These are phyloP conservation scores for Stagonosporopsis chrysanthemi DNA, from an alignment of 2,329 filamentous ascomycete genomes.

Conservation along the genomic window DNA sequence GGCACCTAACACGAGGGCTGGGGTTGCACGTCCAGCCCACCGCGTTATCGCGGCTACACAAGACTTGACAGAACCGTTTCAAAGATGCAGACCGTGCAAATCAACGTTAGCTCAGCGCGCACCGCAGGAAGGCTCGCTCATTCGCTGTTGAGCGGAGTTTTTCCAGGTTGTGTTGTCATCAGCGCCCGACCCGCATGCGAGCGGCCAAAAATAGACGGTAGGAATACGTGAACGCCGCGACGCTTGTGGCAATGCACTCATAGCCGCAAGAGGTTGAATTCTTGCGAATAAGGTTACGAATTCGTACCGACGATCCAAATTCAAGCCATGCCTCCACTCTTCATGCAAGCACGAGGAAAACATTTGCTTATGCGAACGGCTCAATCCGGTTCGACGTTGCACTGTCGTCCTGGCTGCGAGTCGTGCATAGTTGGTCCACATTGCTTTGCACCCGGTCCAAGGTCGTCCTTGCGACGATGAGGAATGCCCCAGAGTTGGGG, in stretches of 20 bases:
- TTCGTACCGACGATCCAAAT: constrained; percentile 19
- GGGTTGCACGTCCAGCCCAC: constrained; percentile 32
- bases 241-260: constrained; percentile 26
- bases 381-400: constrained; percentile 6
- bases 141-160: constrained; percentile 28
- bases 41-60: constrained; percentile 28
- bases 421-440: constrained; percentile 10
- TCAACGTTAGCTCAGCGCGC: constrained; percentile 31
- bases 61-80: constrained; percentile 30
- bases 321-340: constrained; percentile 3
- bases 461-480: constrained; percentile 7
- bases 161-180: constrained; percentile 25
- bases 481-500: constrained; percentile 10
- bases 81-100: constrained; percentile 31
- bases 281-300: constrained; percentile 17
- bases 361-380: constrained; percentile 1
- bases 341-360: constrained; percentile 1
- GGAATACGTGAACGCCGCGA: constrained; percentile 23
- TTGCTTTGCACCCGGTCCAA: constrained; percentile 1
- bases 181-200: constrained; percentile 6
- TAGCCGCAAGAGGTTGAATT: constrained; percentile 21
- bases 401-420: constrained; percentile 15
- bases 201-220: constrained; percentile 8
- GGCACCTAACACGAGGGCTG: constrained; percentile 19
- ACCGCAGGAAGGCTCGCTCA: constrained; percentile 35